phyloP scores from a whole-genome alignment of 306 rosid species.

The Gleditsia sinensis region DNA sequence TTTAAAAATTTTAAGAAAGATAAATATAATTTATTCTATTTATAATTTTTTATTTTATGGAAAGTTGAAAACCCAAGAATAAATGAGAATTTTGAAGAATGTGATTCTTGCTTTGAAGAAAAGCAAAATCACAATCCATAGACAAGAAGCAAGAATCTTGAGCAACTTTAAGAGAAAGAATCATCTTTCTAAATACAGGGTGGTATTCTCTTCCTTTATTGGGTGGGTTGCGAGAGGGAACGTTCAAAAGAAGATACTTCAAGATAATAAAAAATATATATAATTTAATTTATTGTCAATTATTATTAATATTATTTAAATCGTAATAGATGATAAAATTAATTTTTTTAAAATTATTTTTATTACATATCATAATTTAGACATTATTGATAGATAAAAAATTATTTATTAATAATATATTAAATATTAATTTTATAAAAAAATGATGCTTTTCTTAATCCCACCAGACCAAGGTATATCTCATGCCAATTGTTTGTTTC shows the following conservation, averaged over 20 bases:
- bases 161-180: conserved; percentile 57
- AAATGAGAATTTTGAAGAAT: conserved; percentile 34
- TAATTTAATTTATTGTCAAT: no score
- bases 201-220: conserved; percentile 36
- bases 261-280: neutral
- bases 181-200: conserved; percentile 28
- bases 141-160: conserved; percentile 46
- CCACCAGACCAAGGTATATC: conserved; percentile 29
- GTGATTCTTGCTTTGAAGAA: conserved; percentile 63
- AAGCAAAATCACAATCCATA: conserved; percentile 52
- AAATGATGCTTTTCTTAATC: conserved; percentile 37
- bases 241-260: neutral
- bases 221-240: neutral
- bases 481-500: conserved; percentile 21
- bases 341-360: no score
- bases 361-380: no score
- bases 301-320: no score
- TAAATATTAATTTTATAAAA: no score
- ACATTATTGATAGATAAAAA: no score
- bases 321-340: no score
- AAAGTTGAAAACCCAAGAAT: no score
- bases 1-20: no score
- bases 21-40: no score
- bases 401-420: no score
- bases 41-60: no score